Evolutionary conservation across 2,329 filamentous ascomycete genomes (phyloP).

Genomic region (Hymenoscyphus repandus): DNA sequence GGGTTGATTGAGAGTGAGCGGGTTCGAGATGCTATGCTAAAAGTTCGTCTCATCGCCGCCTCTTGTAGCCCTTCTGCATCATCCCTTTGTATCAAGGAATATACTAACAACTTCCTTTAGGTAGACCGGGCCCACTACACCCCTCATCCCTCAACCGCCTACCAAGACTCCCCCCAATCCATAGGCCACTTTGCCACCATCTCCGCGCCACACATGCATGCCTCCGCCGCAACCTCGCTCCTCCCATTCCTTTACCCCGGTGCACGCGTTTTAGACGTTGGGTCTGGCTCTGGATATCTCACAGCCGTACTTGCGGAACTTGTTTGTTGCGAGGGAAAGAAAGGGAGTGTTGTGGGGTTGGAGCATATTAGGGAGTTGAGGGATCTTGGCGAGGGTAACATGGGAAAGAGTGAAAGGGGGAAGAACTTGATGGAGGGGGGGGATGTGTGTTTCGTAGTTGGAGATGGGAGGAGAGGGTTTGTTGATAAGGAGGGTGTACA

Average conservation of each 20-base stretch:
- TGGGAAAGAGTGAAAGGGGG: slow-evolving; percentile 58
- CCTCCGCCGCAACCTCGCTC: slow-evolving; percentile 57
- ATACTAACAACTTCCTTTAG: slow-evolving; percentile 35
- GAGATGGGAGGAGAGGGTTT: slow-evolving; percentile 68
- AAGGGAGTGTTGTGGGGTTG: slow-evolving; percentile 57
- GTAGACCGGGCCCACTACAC: slow-evolving; percentile 87
- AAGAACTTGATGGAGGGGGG: slow-evolving; percentile 55
- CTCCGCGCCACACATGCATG: slow-evolving; percentile 70
- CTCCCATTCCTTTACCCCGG: slow-evolving; percentile 49
- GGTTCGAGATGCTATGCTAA: slow-evolving; percentile 76
- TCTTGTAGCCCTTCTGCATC: slow-evolving; percentile 3
- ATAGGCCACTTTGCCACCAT: slow-evolving; percentile 67
- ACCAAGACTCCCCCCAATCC: slow-evolving; percentile 65
- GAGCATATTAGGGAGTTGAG: slow-evolving; percentile 66
- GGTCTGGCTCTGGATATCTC: slow-evolving; percentile 75
- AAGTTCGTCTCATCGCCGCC: slow-evolving; percentile 40
- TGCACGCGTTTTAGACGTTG: slow-evolving; percentile 63
- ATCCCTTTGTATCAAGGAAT: no score
- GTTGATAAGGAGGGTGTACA: slow-evolving; percentile 39
- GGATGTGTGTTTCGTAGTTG: slow-evolving; percentile 66
- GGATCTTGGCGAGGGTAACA: slow-evolving; percentile 59
- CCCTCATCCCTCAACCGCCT: slow-evolving; percentile 62
- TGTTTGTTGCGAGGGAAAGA: slow-evolving; percentile 11
- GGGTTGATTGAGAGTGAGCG: slow-evolving; percentile 66
- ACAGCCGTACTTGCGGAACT: slow-evolving; percentile 78